These are phyloP conservation scores for Yamadazyma membranifaciens DNA, from an alignment of 1,139 yeast species.

Conservation along the genomic window DNA sequence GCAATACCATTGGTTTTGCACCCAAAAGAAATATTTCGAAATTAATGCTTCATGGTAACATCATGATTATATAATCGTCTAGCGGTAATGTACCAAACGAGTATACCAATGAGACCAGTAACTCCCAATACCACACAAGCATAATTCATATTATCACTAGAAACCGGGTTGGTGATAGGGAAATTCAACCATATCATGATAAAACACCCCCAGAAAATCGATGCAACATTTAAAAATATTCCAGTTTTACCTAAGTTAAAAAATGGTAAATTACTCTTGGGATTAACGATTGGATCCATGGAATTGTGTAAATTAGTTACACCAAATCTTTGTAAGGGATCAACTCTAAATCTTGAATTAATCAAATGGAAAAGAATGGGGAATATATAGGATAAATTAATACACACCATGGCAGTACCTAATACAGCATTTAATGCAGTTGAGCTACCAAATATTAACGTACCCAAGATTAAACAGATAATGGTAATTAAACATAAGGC, in stretches of 20 bases:
- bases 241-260: constrained; percentile 28
- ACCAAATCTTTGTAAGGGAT: constrained; percentile 15
- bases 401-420: constrained; percentile 30
- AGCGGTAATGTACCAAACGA: constrained; percentile 27
- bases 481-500: constrained; percentile 20
- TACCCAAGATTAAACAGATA: constrained; percentile 21
- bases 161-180: constrained; percentile 29
- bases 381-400: constrained; percentile 26
- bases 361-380: constrained; percentile 25
- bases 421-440: constrained; percentile 28
- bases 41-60: constrained; percentile 10
- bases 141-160: constrained; percentile 34
- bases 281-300: constrained; percentile 13
- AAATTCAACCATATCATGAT: constrained; percentile 30
- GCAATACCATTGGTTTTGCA: too few relatives aligned
- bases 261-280: constrained; percentile 18
- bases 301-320: constrained; percentile 12
- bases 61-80: constrained; percentile 18
- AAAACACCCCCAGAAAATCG: constrained; percentile 28
- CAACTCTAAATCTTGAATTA: constrained; percentile 17
- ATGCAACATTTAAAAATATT: constrained; percentile 23
- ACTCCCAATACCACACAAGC: constrained; percentile 35
- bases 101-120: constrained; percentile 26
- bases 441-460: constrained; percentile 24
- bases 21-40: neutral